Base-by-base conservation (phyloP, 352 stramenopile species). In the Pythium brachiatum region DNA sequence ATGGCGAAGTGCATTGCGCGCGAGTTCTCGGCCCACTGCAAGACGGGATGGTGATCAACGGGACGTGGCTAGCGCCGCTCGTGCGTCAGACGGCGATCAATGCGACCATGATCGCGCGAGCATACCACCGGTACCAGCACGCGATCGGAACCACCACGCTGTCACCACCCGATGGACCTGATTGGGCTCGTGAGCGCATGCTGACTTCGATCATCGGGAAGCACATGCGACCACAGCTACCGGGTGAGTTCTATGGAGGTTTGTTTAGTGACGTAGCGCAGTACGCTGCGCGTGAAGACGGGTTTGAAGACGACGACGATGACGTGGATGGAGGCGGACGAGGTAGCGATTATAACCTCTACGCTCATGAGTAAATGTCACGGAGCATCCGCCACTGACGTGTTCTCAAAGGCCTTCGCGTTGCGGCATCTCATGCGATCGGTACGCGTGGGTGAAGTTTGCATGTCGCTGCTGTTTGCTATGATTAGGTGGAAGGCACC, bases 71-170 rank as follows among this genome's bases (percentile, higher is more conserved):
- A 0, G 84, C 76, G 25, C 84, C 86, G 7, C 62, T 95, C 2
- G 79, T 94, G n/a, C 84, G 86, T 0, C 84, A 94, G 32, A 95
- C 86, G 7, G 86, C 84, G 7, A 83, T 94, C 52, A 95, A 95
- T 55, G 86, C 86, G 2, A 74, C 82, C 0, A 80, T 81, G 60
- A 73, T 94, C 18, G 86, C 82, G 2, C 76, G 84, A 11, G 68
- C 82, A 1, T 94, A 84, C 65, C 81, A 90, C 56, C 73, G 81
- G 21, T 91, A 90, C 60, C 84, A 94, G 62, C 79, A 90, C 57
- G 74, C 86, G 12, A 83, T 90, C 64, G 84, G 84, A 20, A 77
- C 75, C 21, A 81, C 86, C 20, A 76, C 82, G 20, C 36, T 69
- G 3, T 76, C 77, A 32, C 75, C 79, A n/a, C 79, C 79, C 25